These are phyloP conservation scores for Hirsutella rhossiliensis DNA, from an alignment of 2,329 filamentous ascomycete species.

Conservation along the genomic window DNA sequence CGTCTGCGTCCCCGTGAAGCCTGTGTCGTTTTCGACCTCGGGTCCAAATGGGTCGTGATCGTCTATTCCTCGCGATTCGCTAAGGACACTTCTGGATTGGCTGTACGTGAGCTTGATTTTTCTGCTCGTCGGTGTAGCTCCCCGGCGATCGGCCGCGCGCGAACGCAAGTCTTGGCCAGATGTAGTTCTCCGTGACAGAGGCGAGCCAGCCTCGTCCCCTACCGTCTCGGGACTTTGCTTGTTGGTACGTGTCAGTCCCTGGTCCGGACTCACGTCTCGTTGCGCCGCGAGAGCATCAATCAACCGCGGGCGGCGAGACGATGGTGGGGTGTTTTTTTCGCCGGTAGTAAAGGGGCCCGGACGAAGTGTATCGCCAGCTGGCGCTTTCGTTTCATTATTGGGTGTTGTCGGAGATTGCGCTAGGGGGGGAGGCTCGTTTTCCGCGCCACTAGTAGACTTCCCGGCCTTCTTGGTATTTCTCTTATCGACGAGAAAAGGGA, in stretches of 20 bases:
- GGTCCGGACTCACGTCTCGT: neutral
- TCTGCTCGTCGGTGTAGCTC: conserved; percentile 14
- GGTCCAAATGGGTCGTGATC: conserved; percentile 7
- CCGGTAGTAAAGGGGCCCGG: neutral
- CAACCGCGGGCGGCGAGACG: conserved; percentile 5
- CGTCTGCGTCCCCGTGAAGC: conserved; percentile 10
- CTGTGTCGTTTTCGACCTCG: conserved; percentile 7
- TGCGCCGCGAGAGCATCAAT: conserved; percentile 9
- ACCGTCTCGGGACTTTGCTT: no score
- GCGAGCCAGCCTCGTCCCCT: neutral
- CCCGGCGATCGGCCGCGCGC: conserved; percentile 14
- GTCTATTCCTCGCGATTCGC: conserved; percentile 13
- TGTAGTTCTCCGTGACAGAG: neutral
- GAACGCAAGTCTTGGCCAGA: conserved; percentile 4
- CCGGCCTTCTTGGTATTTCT: neutral
- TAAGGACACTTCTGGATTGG: conserved; percentile 17
- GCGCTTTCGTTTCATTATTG: neutral
- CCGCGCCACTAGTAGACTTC: neutral
- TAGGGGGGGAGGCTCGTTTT: neutral
- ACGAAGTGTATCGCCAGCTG: neutral
- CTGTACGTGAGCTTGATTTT: conserved; percentile 24
- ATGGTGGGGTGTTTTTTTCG: neutral
- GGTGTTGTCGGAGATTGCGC: neutral
- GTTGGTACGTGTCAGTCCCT: neutral
- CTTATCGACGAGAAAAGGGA: neutral